These are phyloP conservation scores for Penicillium olsonii DNA, from an alignment of 2,329 filamentous ascomycete genomes.

Conservation along the genomic window DNA sequence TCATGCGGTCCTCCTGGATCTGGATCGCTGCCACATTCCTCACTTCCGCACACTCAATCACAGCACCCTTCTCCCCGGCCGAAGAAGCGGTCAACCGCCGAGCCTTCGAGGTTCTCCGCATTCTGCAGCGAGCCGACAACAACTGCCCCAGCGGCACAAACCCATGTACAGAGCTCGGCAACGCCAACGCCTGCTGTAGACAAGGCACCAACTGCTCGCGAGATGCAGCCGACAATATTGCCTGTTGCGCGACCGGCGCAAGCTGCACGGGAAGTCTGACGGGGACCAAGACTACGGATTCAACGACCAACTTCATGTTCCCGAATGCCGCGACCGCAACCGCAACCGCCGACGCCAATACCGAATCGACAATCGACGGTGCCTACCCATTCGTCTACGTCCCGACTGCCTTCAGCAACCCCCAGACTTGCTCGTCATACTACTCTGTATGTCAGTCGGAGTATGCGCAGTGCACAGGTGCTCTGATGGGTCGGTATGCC, in stretches of 20 bases:
- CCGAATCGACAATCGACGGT: slow-evolving; percentile 49
- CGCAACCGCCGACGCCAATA: slow-evolving; percentile 28
- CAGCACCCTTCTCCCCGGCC: slow-evolving; percentile 32
- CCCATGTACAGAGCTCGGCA: slow-evolving; percentile 55
- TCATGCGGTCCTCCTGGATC: slow-evolving; percentile 39
- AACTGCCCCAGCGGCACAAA: slow-evolving; percentile 56
- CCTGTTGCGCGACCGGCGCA: slow-evolving; percentile 61
- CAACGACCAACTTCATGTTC: slow-evolving; percentile 36
- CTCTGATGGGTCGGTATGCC: slow-evolving; percentile 52
- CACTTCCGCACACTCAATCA: slow-evolving; percentile 31
- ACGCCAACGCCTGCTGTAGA: slow-evolving; percentile 58
- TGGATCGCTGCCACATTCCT: slow-evolving; percentile 35
- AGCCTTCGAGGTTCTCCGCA: slow-evolving; percentile 34
- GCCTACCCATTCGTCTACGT: slow-evolving; percentile 56
- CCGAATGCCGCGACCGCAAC: slow-evolving; percentile 35
- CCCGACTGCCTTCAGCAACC: slow-evolving; percentile 55
- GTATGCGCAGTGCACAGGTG: slow-evolving; percentile 45
- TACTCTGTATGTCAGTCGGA: slow-evolving; percentile 55
- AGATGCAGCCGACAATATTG: slow-evolving; percentile 59
- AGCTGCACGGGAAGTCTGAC: slow-evolving; percentile 60
- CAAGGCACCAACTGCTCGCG: slow-evolving; percentile 55
- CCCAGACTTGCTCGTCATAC: slow-evolving; percentile 55
- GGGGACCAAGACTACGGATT: slow-evolving; percentile 22
- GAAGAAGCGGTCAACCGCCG: slow-evolving; percentile 25
- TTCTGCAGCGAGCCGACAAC: slow-evolving; percentile 34